Conservation (phyloP, 2,329 filamentous ascomycete species). For the Pestalotiopsis sp. region DNA sequence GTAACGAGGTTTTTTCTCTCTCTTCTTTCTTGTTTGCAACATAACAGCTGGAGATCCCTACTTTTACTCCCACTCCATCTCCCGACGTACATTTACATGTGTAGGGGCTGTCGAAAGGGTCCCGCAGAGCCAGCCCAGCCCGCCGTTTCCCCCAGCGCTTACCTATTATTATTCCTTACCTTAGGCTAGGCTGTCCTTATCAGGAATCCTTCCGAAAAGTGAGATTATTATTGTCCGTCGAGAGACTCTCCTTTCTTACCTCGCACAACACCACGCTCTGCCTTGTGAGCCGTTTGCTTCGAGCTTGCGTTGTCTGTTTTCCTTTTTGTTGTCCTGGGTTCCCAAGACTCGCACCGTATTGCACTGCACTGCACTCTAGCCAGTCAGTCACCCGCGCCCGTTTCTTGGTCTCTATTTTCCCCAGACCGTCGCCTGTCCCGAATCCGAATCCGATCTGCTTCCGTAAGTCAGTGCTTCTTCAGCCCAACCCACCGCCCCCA, state of each 20-base stretch:
- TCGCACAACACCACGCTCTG: background rate
- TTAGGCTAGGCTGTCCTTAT: constrained; percentile 12
- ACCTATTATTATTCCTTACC: constrained; percentile 1
- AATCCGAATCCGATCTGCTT: constrained; percentile 5
- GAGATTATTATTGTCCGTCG: background rate
- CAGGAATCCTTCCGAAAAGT: constrained; percentile 7
- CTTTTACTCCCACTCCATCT: too few relatives aligned
- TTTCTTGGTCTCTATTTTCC: background rate
- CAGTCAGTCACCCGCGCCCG: background rate
- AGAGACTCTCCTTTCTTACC: constrained; percentile 1
- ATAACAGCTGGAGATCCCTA: background rate
- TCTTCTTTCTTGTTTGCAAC: background rate
- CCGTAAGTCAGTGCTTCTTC: background rate
- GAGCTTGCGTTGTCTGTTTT: constrained; percentile 4
- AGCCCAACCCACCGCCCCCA: constrained; percentile 1
- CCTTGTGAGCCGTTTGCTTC: background rate
- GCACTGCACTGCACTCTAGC: background rate
- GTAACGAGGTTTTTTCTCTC: background rate
- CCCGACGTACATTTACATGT: background rate
- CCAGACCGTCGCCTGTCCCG: background rate
- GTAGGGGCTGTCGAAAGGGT: background rate
- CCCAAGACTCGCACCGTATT: background rate
- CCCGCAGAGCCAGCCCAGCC: background rate
- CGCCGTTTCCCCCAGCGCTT: constrained; percentile 6
- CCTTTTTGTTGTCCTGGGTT: constrained; percentile 1